Conservation (phyloP, 2,329 filamentous ascomycete genomes). For the Truncatella angustata region DNA sequence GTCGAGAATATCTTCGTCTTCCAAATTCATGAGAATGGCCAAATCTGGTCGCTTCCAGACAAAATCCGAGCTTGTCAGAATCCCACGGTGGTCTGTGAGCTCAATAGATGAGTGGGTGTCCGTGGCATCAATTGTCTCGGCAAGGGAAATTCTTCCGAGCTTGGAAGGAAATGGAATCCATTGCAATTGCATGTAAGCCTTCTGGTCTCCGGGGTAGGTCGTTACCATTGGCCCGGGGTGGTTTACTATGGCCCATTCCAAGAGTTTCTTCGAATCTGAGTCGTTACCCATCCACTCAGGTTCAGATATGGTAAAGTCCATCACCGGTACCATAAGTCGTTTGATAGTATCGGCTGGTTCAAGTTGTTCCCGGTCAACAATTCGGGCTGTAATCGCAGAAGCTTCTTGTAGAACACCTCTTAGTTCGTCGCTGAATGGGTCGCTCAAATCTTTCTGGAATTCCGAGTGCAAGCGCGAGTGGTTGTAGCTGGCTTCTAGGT, state of each 20-base stretch:
- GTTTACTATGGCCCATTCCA: constrained; percentile 15
- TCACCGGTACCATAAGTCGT: constrained; percentile 23
- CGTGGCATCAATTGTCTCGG: constrained; percentile 20
- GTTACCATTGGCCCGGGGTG: constrained; percentile 11
- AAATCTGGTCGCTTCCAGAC: constrained; percentile 29
- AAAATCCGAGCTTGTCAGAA: constrained; percentile 23
- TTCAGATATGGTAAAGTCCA: constrained; percentile 25
- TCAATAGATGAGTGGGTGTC: constrained; percentile 7
- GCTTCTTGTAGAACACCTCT: constrained; percentile 15
- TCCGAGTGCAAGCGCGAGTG: background rate
- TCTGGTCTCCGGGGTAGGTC: constrained; percentile 14
- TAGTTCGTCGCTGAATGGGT: constrained; percentile 15
- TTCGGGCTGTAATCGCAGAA: constrained; percentile 13
- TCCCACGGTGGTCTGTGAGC: constrained; percentile 2
- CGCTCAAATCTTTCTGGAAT: background rate
- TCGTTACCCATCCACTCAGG: constrained; percentile 20
- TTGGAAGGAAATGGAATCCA: constrained; percentile 26
- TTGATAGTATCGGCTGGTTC: constrained; percentile 23
- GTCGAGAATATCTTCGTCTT: constrained; percentile 13
- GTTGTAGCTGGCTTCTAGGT: constrained; percentile 17
- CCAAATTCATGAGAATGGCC: constrained; percentile 22
- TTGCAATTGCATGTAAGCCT: constrained; percentile 19
- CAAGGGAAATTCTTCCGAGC: constrained; percentile 13
- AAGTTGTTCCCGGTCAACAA: constrained; percentile 26
- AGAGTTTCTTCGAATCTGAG: constrained; percentile 14